Percentiles rank a stretch among this genome's conserved stretches.
phyloP scores from a whole-genome alignment of 1,284 basidiomycete species.

The Trametes pubescens region DNA sequence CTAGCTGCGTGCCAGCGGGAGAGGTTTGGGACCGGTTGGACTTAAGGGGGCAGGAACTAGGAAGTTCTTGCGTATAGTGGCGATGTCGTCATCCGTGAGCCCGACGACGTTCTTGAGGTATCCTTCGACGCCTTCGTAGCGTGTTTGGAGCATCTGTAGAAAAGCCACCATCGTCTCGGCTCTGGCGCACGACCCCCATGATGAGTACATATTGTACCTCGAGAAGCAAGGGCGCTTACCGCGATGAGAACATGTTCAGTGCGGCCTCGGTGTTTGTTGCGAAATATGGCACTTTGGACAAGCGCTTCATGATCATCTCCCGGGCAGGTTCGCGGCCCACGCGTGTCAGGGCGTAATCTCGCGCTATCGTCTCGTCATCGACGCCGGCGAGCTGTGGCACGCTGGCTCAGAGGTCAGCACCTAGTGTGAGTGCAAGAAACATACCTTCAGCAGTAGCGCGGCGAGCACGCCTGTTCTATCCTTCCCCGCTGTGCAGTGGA shows the following conservation, averaged over 20 bases:
- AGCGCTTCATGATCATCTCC: constrained; percentile 68
- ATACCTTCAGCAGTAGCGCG: constrained; percentile 73
- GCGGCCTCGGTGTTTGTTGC: constrained; percentile 75
- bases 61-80: constrained; percentile 65
- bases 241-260: constrained; percentile 79
- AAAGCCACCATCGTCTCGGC: constrained; percentile 77
- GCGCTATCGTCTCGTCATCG: constrained; percentile 64
- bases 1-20: background rate
- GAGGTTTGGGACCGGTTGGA: background rate
- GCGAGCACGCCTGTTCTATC: constrained; percentile 82
- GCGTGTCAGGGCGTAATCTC: constrained; percentile 79
- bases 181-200: constrained; percentile 44
- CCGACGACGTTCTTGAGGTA: constrained; percentile 64
- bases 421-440: constrained; percentile 5
- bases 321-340: constrained; percentile 80
- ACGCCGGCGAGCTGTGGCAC: constrained; percentile 69
- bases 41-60: constrained; percentile 44
- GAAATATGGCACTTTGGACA: constrained; percentile 74
- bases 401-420: no score
- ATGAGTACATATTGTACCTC: background rate
- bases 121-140: constrained; percentile 71
- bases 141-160: constrained; percentile 61
- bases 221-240: constrained; percentile 50
- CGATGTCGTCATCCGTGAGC: constrained; percentile 68
- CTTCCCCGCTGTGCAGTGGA: constrained; percentile 83